Percentiles rank a stretch among this genome's conserved stretches.
These are phyloP conservation scores for Didymella keratinophila DNA, from an alignment of 2,329 filamentous ascomycete genomes.

Conservation along the genomic window DNA sequence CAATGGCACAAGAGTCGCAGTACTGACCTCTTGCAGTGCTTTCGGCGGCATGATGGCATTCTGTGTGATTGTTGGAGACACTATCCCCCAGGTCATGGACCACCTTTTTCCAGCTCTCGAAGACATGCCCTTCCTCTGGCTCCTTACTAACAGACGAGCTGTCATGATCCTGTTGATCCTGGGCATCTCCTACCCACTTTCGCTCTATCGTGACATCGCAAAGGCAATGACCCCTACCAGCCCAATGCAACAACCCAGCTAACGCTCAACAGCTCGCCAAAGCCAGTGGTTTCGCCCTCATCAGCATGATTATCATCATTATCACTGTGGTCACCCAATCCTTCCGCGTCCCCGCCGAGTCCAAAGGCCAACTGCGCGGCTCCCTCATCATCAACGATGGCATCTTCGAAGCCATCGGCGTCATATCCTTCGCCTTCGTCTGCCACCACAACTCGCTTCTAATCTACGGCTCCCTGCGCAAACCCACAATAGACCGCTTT, in stretches of 20 bases:
- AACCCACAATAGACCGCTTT: constrained; percentile 95
- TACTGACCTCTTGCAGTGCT: constrained; percentile 61
- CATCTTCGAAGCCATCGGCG: constrained; percentile 94
- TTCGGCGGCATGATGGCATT: constrained; percentile 99
- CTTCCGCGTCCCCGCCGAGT: constrained; percentile 73
- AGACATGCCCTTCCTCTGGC: constrained; percentile 77
- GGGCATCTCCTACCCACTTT: constrained; percentile 87
- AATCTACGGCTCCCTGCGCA: constrained; percentile 94
- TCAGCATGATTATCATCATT: constrained; percentile 93
- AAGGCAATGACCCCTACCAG: constrained; percentile 61
- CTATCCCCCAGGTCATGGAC: constrained; percentile 86
- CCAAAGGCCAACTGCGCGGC: constrained; percentile 74
- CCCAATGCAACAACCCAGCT: constrained; percentile 33
- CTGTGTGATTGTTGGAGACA: constrained; percentile 95
- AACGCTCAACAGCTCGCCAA: constrained; percentile 77
- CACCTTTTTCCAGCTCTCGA: constrained; percentile 81
- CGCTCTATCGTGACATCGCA: constrained; percentile 93
- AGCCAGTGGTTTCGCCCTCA: constrained; percentile 88
- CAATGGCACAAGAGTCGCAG: not conserved
- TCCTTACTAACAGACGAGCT: constrained; percentile 80
- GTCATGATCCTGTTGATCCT: constrained; percentile 89
- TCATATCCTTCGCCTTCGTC: constrained; percentile 90
- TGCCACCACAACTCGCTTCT: constrained; percentile 95
- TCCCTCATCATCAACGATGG: constrained; percentile 82
- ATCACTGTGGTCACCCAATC: constrained; percentile 87